Evolutionary conservation across 2,329 filamentous ascomycete species (phyloP), one percentile per base, ranked within the genome.

Genomic region (Aureobasidium melanogenum): DNA sequence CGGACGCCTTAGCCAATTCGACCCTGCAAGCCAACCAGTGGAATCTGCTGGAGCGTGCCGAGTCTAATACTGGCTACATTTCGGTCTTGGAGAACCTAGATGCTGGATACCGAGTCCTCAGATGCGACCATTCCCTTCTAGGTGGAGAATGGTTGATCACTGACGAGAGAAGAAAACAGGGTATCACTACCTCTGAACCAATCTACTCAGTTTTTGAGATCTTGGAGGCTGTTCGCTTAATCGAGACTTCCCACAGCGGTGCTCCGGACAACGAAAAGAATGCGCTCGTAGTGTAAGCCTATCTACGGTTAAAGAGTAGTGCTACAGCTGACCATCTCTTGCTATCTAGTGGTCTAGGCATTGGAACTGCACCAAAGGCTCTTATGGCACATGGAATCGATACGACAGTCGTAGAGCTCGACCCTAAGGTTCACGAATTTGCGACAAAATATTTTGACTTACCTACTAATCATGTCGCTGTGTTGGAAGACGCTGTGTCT

Each of bases 151-250:
- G 93, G 93, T 82, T 87, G 14, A 73, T 86, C 71, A 82, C 80
- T 1, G 71, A 73, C 1, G 63, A 71, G 50, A 64, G 76, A 32
- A 61, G 58, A 26, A 65, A 67, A 41, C 70, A 75, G 63, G 77
- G 75, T 48, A 75, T 79, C 67, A 73, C 81, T 47, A 77, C 91
- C 19, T 83, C 84, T 12, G 94, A 99, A 74, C 91, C 93, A 0
- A 90, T 99, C 61, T 99, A 97, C 71, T 88, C 90, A 10, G 88
- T 97, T n/a, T 99, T 99, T 72, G 87, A 90, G 28, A 95, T 96
- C 82, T 83, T 99, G 1, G 94, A 99, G 73, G 91, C 93, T 3
- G 88, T 97, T 7, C 84, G 94, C 24, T 81, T 99, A 34, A 80
- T 96, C 26, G 80, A 94, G 67, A 79, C 79, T 4, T 4, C 62